Base-by-base conservation (phyloP, 1,284 basidiomycete species). In the Vanrija pseudolonga region DNA sequence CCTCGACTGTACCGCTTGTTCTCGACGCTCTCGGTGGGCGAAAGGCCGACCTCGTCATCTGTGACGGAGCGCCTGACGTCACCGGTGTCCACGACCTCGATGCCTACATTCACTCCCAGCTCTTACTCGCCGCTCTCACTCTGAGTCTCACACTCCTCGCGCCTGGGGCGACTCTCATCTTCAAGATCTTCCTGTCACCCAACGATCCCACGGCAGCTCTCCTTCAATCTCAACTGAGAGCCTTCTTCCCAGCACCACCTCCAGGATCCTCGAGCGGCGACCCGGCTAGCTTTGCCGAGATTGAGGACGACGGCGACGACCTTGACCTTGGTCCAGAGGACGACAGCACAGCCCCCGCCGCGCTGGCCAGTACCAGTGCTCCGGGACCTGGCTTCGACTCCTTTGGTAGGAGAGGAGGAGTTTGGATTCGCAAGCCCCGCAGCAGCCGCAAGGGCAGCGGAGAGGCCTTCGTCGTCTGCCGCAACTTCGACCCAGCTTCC, bases 11-110 rank as follows among this genome's bases (percentile, higher is more conserved):
- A 3, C 71, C 77, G 2, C 73, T 76, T 6, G 81, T 82, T 42
- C 73, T 80, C 17, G 64, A 71, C 18, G 79, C 80, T 17, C 77
- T 83, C 48, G 72, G 71, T 17, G 79, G 78, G 4, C 66, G 76
- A 7, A 73, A 78, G 49, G 80, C 81, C 0, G 79, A 83, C 53
- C 68, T 83, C 37, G 80, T 83, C 24, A 78, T 83, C 2, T 83
- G 82, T 59, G 82, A 83, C 57, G 82, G 82, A 9, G 82, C 82
- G 17, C 81, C 82, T 3, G 82, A 83, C 63, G 81, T 83, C 11
- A 83, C 82, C 4, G 82, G 82, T 22, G 73, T 83, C 0, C 82
- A 82, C 57, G 80, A 80, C 57, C 72, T 83, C 19, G 82, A 83
- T 67, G 81, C 81, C 26, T 82, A 81, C 57, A 75, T 83, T 6